Evolutionary conservation across 2,329 filamentous ascomycete species (phyloP).

Genomic region (Sphaerulina musiva): DNA sequence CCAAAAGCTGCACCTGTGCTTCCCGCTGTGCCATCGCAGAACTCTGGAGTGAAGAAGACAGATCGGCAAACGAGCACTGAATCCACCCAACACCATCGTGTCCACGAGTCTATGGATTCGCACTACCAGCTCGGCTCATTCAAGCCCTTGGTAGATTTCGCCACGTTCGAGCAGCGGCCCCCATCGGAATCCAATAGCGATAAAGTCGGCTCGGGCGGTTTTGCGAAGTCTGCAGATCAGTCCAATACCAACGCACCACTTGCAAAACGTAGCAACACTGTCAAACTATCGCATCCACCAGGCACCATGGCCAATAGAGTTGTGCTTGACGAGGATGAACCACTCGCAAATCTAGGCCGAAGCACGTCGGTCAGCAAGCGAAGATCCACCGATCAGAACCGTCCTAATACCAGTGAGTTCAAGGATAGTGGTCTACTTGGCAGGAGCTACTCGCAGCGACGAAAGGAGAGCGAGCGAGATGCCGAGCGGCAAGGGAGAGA

Average conservation of each 20-base stretch:
- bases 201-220: conserved; percentile 8
- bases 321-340: conserved; percentile 32
- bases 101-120: conserved; percentile 39
- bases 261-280: conserved; percentile 15
- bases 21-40: conserved; percentile 19
- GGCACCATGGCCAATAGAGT: conserved; percentile 21
- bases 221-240: conserved; percentile 22
- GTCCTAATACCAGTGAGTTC: conserved; percentile 37
- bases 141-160: conserved; percentile 56
- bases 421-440: conserved; percentile 44
- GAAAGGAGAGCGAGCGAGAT: conserved; percentile 37
- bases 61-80: conserved; percentile 18
- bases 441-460: conserved; percentile 44
- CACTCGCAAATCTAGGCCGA: conserved; percentile 29
- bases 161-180: conserved; percentile 1
- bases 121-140: conserved; percentile 60
- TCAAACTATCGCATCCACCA: conserved; percentile 34
- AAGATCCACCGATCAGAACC: conserved; percentile 21
- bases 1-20: conserved; percentile 18
- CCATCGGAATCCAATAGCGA: not conserved
- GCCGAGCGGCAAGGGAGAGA: conserved; percentile 26
- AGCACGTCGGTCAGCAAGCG: conserved; percentile 19
- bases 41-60: conserved; percentile 28
- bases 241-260: conserved; percentile 23
- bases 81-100: conserved; percentile 22